Evolutionary conservation across 1,284 basidiomycete genomes (phyloP).

Genomic region (Ceratobasidium sp.): DNA sequence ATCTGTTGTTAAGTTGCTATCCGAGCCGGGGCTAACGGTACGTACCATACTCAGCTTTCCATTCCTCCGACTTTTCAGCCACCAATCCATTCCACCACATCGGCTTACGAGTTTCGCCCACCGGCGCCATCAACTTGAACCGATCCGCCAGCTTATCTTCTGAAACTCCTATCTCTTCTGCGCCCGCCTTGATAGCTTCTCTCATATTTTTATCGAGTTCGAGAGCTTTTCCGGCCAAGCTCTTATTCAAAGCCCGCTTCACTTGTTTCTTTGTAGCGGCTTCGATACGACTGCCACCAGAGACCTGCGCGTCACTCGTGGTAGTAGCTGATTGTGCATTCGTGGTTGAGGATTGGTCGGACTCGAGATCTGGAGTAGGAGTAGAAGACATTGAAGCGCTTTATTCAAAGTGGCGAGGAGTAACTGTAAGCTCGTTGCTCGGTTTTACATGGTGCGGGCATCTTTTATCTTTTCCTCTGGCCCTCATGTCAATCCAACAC

Average conservation of each 20-base stretch:
- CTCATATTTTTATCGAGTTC: neutral
- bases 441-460: no score
- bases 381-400: neutral
- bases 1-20: neutral
- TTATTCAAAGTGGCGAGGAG: no score
- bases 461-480: no score
- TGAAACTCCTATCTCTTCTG: neutral
- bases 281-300: neutral
- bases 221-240: neutral
- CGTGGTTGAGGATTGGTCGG: no score
- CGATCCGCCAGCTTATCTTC: neutral
- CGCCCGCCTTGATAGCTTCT: neutral
- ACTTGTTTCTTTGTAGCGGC: neutral
- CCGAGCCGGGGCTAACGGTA: neutral
- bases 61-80: neutral
- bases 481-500: no score
- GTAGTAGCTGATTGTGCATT: neutral
- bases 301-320: neutral
- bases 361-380: neutral
- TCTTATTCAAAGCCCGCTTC: neutral
- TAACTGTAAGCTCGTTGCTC: no score
- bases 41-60: neutral
- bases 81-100: conserved; percentile 16
- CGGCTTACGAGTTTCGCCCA: neutral
- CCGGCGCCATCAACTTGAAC: neutral